Base-by-base conservation (phyloP, 108 stramenopile species). In the Pseudonitzschia pungens region DNA sequence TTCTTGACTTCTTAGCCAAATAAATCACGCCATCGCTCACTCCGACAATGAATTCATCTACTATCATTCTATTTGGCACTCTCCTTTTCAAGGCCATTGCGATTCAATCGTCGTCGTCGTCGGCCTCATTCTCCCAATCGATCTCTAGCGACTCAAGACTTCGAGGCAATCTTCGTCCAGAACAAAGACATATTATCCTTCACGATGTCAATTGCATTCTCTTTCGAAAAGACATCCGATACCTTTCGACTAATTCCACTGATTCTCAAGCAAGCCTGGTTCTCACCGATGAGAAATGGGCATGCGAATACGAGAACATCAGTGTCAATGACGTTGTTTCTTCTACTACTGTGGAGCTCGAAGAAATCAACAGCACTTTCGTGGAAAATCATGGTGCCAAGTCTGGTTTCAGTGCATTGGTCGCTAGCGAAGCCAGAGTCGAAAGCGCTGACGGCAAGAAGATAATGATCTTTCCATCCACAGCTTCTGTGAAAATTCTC, bases 371-470 rank as follows among this genome's bases (percentile, higher is more conserved):
- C 29, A 40, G 11, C 11, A 14, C 9, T 7, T 62, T 62, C n/a
- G 5, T 62, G 18, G 33, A 62, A 36, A 62, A 14, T 14, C 60
- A 62, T 18, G 60, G 60, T 14, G 60, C 60, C 60, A 62, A 62
- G 36, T 62, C 60, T 33, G 60, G 60, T n/a, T 29, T 21, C 16
- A 62, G 60, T 28, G 29, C 60, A 1, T 62, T 62, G 32, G 18
- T 62, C 16, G 36, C 29, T 31, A 62, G 33, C 20, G 60, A 62
- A 40, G 60, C 4, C 36, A 62, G 20, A 12, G 20, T 62, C 60
- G 60, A 33, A 62, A 28, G 33, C 9, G 20, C 18, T 18, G 14
- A 62, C 8, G 36, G 36, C 12, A 62, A 18, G 0, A 31, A n/a
- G n/a, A 33, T 40, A 18, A 26, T 55, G 26, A 26, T 22, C 2